Evolutionary conservation across 2,329 filamentous ascomycete genomes (phyloP).

Genomic region (Graphilbum fragrans): DNA sequence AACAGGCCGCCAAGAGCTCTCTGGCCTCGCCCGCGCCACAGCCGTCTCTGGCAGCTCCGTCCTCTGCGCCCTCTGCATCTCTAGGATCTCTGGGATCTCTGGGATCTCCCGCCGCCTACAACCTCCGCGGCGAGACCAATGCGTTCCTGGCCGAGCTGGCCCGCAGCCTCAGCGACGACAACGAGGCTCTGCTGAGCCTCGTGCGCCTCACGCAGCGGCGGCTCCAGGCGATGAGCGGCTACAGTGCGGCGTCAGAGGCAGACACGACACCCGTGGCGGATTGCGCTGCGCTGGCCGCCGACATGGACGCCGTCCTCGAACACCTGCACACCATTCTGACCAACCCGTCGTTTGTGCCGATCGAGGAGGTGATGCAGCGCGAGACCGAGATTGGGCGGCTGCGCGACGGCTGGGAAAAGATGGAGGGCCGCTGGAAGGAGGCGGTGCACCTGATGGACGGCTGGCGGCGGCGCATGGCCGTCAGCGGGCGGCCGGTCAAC

Average conservation of each 20-base stretch:
- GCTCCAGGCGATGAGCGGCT: constrained; percentile 55
- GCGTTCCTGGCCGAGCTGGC: constrained; percentile 80
- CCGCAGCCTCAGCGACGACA: constrained; percentile 78
- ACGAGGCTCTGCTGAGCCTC: constrained; percentile 66
- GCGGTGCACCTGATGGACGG: constrained; percentile 83
- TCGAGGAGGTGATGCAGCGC: constrained; percentile 86
- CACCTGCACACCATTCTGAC: constrained; percentile 77
- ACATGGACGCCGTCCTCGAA: constrained; percentile 66
- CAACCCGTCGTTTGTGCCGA: constrained; percentile 89
- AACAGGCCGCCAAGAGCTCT: not conserved
- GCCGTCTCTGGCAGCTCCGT: too few relatives aligned
- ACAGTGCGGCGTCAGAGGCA: constrained; percentile 9
- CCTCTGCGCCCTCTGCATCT: too few relatives aligned
- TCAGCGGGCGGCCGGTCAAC: constrained; percentile 57
- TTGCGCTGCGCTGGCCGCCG: constrained; percentile 51
- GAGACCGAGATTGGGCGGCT: constrained; percentile 83
- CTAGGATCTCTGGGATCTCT: too few relatives aligned
- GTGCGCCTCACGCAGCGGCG: constrained; percentile 60
- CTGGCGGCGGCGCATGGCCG: constrained; percentile 74
- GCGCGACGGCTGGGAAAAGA: constrained; percentile 79
- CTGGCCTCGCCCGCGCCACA: not conserved
- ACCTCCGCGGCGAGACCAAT: constrained; percentile 75
- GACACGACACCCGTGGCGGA: constrained; percentile 16
- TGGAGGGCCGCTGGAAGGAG: constrained; percentile 85
- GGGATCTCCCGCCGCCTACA: constrained; percentile 42